Percentiles rank a stretch among this genome's conserved stretches.
Evolutionary conservation across 768 basidiomycete species (phyloP).

Genomic region (Pleurotus eryngii): DNA sequence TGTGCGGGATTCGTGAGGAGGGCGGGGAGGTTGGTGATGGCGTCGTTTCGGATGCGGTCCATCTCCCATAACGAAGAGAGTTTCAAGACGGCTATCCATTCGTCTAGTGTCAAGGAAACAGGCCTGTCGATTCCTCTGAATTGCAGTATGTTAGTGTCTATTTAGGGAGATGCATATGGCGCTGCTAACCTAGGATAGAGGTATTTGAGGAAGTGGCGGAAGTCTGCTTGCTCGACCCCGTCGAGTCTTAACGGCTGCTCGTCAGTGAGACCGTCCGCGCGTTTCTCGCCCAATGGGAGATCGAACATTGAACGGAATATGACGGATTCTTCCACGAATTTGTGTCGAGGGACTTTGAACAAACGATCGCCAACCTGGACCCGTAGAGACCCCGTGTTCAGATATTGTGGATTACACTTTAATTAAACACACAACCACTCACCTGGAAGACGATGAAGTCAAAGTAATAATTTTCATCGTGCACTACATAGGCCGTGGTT

Average conservation of each 20-base stretch:
- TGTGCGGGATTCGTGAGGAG: conserved; percentile 1
- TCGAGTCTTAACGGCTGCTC: conserved; percentile 10
- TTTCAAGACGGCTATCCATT: conserved; percentile 9
- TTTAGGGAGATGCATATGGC: too few species aligned
- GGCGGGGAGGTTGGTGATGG: conserved; percentile 7
- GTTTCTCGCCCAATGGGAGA: not conserved
- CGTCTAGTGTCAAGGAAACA: not conserved
- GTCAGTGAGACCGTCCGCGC: conserved; percentile 8
- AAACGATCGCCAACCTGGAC: conserved; percentile 10
- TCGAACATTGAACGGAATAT: conserved; percentile 11
- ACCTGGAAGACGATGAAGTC: not conserved
- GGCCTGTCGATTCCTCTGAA: not conserved
- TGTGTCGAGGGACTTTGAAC: conserved; percentile 9
- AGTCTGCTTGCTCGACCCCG: conserved; percentile 5
- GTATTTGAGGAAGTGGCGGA: conserved; percentile 5
- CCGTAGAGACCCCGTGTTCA: not conserved
- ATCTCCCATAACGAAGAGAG: conserved; percentile 10
- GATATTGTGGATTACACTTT: not conserved
- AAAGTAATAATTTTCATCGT: conserved; percentile 1
- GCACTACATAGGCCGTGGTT: not conserved
- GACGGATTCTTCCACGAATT: conserved; percentile 7
- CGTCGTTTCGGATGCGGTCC: conserved; percentile 15
- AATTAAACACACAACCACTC: not conserved
- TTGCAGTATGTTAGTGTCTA: too few species aligned
- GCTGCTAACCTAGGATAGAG: conserved; percentile 7